A percentile compares a stretch with the other conserved stretches of the same genome.
phyloP scores from a whole-genome alignment of 345 rosid genomes.

The Gossypium arboreum region DNA sequence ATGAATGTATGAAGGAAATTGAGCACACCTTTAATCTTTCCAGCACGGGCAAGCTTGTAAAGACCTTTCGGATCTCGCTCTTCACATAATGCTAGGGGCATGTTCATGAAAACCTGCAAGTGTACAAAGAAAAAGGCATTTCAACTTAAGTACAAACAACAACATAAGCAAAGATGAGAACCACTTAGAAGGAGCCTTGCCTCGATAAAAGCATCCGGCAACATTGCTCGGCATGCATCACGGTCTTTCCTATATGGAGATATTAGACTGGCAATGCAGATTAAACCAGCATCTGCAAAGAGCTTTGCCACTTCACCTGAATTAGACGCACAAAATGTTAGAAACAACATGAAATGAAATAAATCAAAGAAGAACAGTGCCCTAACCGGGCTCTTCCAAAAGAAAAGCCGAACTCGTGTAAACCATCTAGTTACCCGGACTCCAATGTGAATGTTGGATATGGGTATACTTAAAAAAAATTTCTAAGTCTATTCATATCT shows the following conservation, averaged over 20 bases:
- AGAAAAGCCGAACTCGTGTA: neutral
- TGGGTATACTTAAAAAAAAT: too few species aligned
- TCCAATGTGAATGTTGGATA: too few species aligned
- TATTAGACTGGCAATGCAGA: constrained; percentile 89
- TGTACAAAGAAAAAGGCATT: neutral
- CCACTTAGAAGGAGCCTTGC: constrained; percentile 31
- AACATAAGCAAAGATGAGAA: neutral
- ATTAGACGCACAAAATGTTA: neutral
- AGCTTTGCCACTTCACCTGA: constrained; percentile 91
- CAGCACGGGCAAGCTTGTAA: constrained; percentile 92
- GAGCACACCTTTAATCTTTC: constrained; percentile 79
- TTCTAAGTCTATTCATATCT: too few species aligned
- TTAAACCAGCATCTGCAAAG: constrained; percentile 86
- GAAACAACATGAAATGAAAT: constrained; percentile 1
- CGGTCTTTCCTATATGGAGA: constrained; percentile 88
- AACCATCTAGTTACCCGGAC: neutral
- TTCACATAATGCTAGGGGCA: constrained; percentile 77
- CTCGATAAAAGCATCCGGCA: constrained; percentile 69
- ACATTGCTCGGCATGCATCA: constrained; percentile 80
- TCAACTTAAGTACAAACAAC: neutral
- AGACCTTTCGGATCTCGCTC: constrained; percentile 87
- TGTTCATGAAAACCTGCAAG: constrained; percentile 80
- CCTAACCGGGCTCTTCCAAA: neutral
- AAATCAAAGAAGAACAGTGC: neutral
- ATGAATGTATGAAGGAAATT: neutral